Evolutionary conservation across 495 filamentous ascomycete genomes (phyloP).

Genomic region (Hypoxylon cercidicola): DNA sequence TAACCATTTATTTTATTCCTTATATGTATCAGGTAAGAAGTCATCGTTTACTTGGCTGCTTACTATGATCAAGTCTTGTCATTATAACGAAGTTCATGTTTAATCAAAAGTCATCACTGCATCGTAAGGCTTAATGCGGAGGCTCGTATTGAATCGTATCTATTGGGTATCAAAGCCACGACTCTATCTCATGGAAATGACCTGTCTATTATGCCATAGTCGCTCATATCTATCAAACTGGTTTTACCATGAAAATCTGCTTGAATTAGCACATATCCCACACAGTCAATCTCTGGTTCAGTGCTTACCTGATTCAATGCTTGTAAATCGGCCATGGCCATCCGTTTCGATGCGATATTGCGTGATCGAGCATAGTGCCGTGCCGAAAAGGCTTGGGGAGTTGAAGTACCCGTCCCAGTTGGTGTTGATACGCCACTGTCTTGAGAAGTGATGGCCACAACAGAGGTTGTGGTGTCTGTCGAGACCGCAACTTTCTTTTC

Average conservation of each 20-base stretch:
- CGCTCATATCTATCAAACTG: constrained; percentile 19
- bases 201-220: constrained; percentile 5
- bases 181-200: constrained; percentile 13
- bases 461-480: constrained; percentile 13
- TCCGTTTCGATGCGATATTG: constrained; percentile 38
- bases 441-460: constrained; percentile 15
- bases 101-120: too few species aligned
- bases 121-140: constrained; percentile 1
- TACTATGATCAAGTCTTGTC: too few species aligned
- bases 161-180: constrained; percentile 33
- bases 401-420: constrained; percentile 30
- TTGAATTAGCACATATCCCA: constrained; percentile 11
- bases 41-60: too few species aligned
- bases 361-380: constrained; percentile 36
- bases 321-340: constrained; percentile 36
- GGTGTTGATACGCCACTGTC: constrained; percentile 34
- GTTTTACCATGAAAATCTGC: constrained; percentile 42
- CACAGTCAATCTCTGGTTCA: background rate
- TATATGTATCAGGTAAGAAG: too few species aligned
- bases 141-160: constrained; percentile 15
- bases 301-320: constrained; percentile 38
- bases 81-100: too few species aligned
- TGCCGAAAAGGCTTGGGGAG: constrained; percentile 25
- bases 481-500: constrained; percentile 51
- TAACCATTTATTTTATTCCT: too few species aligned